A percentile compares a stretch with the other conserved stretches of the same genome.
These are phyloP conservation scores for Euphrasia confusa DNA, from an alignment of 257 asterid species.

Conservation along the genomic window DNA sequence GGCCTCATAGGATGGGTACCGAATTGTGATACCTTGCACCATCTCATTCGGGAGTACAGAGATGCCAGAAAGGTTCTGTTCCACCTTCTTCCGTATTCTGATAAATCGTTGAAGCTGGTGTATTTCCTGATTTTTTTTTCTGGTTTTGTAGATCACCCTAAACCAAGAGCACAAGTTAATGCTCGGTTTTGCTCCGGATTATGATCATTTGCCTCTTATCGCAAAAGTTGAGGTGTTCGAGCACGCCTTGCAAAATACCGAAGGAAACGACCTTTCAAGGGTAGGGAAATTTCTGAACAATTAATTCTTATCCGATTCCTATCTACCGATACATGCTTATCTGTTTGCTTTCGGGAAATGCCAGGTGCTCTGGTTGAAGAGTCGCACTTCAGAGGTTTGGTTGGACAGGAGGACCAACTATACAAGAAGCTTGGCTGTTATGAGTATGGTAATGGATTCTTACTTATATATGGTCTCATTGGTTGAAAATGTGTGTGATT, in stretches of 20 bases:
- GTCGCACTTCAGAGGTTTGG: slow-evolving; percentile 99
- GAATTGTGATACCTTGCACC: slow-evolving; percentile 93
- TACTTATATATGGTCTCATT: neutral
- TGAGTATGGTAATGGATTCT: slow-evolving; percentile 83
- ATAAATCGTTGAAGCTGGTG: neutral
- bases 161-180: slow-evolving; percentile 97
- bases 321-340: slow-evolving; percentile 25
- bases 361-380: slow-evolving; percentile 97
- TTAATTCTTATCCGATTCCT: slow-evolving; percentile 15
- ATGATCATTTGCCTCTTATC: slow-evolving; percentile 89
- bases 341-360: slow-evolving; percentile 23
- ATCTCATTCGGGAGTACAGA: slow-evolving; percentile 91
- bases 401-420: slow-evolving; percentile 95
- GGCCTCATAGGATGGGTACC: slow-evolving; percentile 99
- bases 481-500: too few species aligned
- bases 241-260: slow-evolving; percentile 86
- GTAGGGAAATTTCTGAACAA: slow-evolving; percentile 37
- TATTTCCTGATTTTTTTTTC: slow-evolving; percentile 28
- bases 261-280: slow-evolving; percentile 93
- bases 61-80: slow-evolving; percentile 86
- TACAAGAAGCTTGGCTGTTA: slow-evolving; percentile 97
- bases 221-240: slow-evolving; percentile 98
- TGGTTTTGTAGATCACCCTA: slow-evolving; percentile 60
- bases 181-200: slow-evolving; percentile 97
- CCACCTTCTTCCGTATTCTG: neutral